These are phyloP conservation scores for Phalaenopsis aphrodite DNA, from an alignment of 106 monocot genomes.

Conservation along the genomic window DNA sequence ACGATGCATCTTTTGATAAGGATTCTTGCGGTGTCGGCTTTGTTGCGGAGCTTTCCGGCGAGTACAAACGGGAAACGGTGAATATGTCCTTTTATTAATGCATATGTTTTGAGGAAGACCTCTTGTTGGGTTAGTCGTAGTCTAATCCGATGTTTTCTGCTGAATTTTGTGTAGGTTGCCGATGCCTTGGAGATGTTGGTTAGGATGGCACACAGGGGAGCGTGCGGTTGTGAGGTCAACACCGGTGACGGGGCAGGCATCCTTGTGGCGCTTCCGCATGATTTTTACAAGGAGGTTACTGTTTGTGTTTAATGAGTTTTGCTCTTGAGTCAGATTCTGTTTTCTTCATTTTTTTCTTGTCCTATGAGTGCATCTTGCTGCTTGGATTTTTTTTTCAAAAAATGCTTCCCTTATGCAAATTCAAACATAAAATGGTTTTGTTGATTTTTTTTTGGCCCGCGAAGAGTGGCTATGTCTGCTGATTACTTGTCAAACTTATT, in stretches of 20 bases:
- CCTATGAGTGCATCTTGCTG: neutral
- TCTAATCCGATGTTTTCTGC: neutral
- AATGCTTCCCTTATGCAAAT: neutral
- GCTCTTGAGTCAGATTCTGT: neutral
- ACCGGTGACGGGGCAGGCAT: conserved; percentile 99
- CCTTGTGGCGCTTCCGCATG: conserved; percentile 83
- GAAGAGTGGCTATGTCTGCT: neutral
- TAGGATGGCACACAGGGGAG: conserved; percentile 94
- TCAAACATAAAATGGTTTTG: neutral
- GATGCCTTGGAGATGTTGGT: conserved; percentile 95
- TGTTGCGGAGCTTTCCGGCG: conserved; percentile 87
- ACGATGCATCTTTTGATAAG: conserved; percentile 82
- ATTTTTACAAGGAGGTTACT: conserved; percentile 63
- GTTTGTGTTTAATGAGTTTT: neutral
- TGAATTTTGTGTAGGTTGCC: conserved; percentile 38
- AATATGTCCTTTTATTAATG: conserved; percentile 6
- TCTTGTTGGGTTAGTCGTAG: neutral
- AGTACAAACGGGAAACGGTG: conserved; percentile 71
- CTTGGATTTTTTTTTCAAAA: neutral
- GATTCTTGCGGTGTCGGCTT: conserved; percentile 98
- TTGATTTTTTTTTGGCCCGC: neutral
- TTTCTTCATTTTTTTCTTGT: neutral
- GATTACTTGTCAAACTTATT: neutral
- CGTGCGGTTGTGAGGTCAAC: conserved; percentile 92
- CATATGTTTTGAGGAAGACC: neutral